These are phyloP conservation scores for Scutellaria galericulata DNA, from an alignment of 257 asterid genomes.

Conservation along the genomic window DNA sequence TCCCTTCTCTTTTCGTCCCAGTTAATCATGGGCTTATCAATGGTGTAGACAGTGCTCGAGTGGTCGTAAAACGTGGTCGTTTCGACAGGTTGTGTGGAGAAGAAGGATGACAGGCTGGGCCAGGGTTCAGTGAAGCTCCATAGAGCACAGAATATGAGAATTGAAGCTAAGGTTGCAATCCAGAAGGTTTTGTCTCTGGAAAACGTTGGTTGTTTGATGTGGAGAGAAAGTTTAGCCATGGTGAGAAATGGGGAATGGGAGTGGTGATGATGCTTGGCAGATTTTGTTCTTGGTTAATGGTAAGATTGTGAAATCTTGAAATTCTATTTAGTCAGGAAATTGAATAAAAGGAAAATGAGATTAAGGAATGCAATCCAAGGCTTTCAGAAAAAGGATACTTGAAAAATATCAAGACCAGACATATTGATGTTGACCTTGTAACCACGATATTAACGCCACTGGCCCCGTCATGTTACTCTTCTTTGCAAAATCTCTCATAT, in stretches of 20 bases:
- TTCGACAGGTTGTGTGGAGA: conserved; percentile 7
- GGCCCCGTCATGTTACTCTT: background rate
- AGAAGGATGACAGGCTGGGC: conserved; percentile 42
- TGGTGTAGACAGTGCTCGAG: conserved; percentile 52
- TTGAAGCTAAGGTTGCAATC: conserved; percentile 30
- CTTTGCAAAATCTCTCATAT: too few species aligned
- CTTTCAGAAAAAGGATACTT: background rate
- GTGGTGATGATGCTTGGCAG: background rate
- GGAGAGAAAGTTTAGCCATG: conserved; percentile 4
- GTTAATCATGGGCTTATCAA: conserved; percentile 52
- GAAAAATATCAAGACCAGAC: background rate
- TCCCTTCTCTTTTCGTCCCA: conserved; percentile 72
- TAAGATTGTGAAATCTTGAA: background rate
- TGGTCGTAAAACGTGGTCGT: conserved; percentile 69
- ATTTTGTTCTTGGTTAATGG: background rate
- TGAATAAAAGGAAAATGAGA: background rate
- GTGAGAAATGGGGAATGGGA: background rate
- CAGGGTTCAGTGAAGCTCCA: conserved; percentile 50
- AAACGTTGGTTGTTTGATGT: conserved; percentile 34
- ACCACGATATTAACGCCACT: background rate
- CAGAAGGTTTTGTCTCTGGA: conserved; percentile 37
- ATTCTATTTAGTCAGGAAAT: conserved; percentile 17
- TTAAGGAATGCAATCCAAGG: conserved; percentile 17
- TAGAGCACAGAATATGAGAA: conserved; percentile 45
- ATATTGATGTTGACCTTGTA: background rate